Evolutionary conservation across 306 rosid species (phyloP).

Genomic region (Pterocarpus macrocarpus): DNA sequence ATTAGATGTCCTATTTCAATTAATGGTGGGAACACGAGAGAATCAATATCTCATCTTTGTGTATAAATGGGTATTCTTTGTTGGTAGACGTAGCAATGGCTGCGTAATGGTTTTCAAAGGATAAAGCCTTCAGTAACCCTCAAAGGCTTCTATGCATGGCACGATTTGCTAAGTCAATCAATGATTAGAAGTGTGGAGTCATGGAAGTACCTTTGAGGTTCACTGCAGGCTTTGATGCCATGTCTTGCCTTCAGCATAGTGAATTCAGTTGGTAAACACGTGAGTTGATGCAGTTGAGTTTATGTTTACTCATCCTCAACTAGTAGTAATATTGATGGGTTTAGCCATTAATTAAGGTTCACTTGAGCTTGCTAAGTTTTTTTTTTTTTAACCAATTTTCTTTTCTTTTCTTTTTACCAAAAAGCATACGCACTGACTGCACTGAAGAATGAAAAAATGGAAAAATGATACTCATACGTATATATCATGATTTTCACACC

Average conservation of each 20-base stretch:
- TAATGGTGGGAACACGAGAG: neutral
- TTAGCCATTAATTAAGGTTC: no score
- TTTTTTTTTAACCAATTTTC: no score
- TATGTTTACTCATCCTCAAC: no score
- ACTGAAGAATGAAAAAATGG: no score
- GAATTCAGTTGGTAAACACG: no score
- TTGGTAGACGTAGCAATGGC: neutral
- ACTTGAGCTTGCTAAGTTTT: no score
- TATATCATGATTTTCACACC: no score
- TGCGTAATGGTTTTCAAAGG: neutral
- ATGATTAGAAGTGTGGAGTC: neutral
- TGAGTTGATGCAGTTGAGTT: no score
- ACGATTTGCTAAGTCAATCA: neutral
- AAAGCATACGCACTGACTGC: no score
- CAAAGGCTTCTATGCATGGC: neutral
- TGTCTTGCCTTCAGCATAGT: neutral
- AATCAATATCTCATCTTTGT: neutral
- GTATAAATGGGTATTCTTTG: neutral
- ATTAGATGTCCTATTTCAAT: neutral
- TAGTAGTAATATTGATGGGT: no score
- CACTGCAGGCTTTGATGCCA: neutral
- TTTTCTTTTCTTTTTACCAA: no score
- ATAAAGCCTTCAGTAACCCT: neutral
- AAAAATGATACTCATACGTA: no score
- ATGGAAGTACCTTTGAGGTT: neutral